These are phyloP conservation scores for Strigomonas culicis DNA, from an alignment of 208 protist species.

Conservation along the genomic window DNA sequence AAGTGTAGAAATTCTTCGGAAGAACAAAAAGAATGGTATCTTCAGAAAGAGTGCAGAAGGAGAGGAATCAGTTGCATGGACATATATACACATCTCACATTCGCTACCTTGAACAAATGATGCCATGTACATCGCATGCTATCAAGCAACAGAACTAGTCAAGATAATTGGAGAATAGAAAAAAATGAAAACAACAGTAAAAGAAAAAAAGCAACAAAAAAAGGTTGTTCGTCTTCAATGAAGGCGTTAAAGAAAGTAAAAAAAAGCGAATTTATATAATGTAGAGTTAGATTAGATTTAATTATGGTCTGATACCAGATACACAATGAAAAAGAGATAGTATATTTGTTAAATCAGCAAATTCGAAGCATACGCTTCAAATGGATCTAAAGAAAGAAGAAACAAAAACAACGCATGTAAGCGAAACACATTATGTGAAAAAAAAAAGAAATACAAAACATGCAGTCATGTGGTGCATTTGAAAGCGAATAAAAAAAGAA, in stretches of 20 bases:
- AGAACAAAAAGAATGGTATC: not conserved
- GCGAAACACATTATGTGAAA: not conserved
- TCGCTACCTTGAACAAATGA: not conserved
- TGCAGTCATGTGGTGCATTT: not conserved
- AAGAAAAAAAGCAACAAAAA: conserved; percentile 2
- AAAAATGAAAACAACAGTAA: conserved; percentile 1
- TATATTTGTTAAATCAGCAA: not conserved
- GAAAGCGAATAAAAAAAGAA: not conserved
- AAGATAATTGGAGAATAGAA: not conserved
- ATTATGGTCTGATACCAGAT: not conserved
- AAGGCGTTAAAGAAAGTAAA: not conserved
- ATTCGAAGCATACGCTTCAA: too few species aligned
- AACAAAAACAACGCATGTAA: not conserved
- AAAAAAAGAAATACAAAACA: not conserved
- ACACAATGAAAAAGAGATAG: not conserved
- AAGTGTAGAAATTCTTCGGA: not conserved
- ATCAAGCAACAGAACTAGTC: not conserved
- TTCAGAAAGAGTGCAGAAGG: not conserved
- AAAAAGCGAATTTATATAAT: not conserved
- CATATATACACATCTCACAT: too few species aligned
- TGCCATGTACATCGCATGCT: too few species aligned
- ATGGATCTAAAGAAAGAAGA: not conserved
- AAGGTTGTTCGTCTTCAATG: not conserved
- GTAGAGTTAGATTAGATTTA: not conserved
- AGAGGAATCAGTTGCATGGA: not conserved